Base-by-base conservation (phyloP, 495 filamentous ascomycete species). In the Penicillium malachiteum region DNA sequence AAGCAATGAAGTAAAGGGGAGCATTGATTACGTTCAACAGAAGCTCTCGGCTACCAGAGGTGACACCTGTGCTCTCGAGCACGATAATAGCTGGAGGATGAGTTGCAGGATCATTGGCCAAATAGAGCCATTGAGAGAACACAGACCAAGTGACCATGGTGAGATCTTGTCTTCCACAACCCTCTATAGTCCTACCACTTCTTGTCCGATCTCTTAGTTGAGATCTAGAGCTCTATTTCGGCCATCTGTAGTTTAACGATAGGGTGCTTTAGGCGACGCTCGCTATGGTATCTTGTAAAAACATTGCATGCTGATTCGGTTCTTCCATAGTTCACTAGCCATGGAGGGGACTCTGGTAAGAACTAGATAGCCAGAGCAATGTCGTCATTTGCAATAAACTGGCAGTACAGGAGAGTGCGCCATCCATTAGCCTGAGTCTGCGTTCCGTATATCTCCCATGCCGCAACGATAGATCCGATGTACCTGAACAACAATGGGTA, bases 61-160 rank as follows among this genome's bases (percentile, higher is more conserved):
- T 72, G 54, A 87, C 71, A 39, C 86, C 86, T 34, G 83, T 79
- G 13, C 73, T 78, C 40, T 77, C 64, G 55, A 87, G 82, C 60
- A 89, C 78, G 71, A 63, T 86, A 89, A 73, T 88, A 87, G 45
- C 80, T 83, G 62, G 87, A 80, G 38, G 86, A 78, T 52, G 79
- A 81, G 60, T 89, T 88, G 48, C 87, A 86, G 47, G 81, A 84
- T 76, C 82, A 88, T 74, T 90, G 87, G 9, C 83, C 83, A 60
- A 84, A 82, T 26, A 51, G 81, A 81, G 3, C 72, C 76, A 26
- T 76, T 52, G 11, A 54, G 66, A 6, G 71, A 41, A 75, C 78
- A 62, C 88, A 45, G 16, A 59, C 53, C 35, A 51, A 74, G 5
- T 86, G 78, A 44, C 85, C 85, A 46, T 79, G 72, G n/a, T 73